Evolutionary conservation across 148 eudicot species (phyloP).

Genomic region (Tetragonia tetragonoides): DNA sequence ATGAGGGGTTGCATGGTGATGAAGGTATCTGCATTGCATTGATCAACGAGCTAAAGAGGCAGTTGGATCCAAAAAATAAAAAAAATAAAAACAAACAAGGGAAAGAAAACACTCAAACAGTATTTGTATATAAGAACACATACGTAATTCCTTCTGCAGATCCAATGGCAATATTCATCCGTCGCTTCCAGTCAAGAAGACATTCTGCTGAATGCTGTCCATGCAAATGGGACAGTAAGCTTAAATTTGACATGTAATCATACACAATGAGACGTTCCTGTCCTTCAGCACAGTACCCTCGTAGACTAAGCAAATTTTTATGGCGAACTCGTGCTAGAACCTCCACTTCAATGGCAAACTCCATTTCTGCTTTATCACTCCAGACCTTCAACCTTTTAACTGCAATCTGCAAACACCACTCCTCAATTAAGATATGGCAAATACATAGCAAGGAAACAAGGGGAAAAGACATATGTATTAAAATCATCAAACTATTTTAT

Average conservation of each 20-base stretch:
- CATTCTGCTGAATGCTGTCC: constrained; percentile 85
- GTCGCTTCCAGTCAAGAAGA: constrained; percentile 78
- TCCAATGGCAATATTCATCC: constrained; percentile 82
- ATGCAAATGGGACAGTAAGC: constrained; percentile 80
- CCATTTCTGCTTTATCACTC: constrained; percentile 82
- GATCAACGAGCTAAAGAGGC: not conserved
- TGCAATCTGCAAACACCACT: constrained; percentile 65
- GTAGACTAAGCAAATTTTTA: constrained; percentile 68
- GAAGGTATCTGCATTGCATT: constrained; percentile 62
- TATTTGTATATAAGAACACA: constrained; percentile 22
- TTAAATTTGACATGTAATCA: constrained; percentile 83
- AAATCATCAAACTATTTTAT: not conserved
- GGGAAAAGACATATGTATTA: not conserved
- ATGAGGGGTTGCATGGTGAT: constrained; percentile 84
- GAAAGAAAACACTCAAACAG: not conserved
- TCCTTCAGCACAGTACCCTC: constrained; percentile 93
- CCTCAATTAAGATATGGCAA: not conserved
- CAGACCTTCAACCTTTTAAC: constrained; percentile 88
- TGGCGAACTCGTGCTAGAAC: constrained; percentile 82
- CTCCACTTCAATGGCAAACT: constrained; percentile 83
- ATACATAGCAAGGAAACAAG: not conserved
- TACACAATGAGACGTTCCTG: constrained; percentile 90
- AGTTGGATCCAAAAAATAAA: not conserved
- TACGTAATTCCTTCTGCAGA: constrained; percentile 90
- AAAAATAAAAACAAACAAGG: not conserved